Base-by-base conservation (phyloP, 2,329 filamentous ascomycete species). In the Ophioceras dolichostomum region DNA sequence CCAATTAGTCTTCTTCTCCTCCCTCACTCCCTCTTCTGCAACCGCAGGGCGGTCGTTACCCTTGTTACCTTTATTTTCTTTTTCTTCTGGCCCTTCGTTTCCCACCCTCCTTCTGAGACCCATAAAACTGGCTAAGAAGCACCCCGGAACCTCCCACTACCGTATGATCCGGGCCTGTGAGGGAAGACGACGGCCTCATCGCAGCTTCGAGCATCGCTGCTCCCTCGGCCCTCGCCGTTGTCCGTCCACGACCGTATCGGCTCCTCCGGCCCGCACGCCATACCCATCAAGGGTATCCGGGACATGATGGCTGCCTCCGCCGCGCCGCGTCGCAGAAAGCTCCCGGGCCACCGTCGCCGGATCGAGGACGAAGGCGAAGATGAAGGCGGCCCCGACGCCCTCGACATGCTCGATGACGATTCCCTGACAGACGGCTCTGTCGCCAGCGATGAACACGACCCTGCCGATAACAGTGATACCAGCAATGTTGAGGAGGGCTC, bases 341-440 rank as follows among this genome's bases (percentile, higher is more conserved):
- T 75, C 49, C 71, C 81, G 57, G 75, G 76, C 54, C 74, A 74
- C 48, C 73, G 79, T 51, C 76, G 79, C 55, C 73, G 78, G 48
- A 68, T 76, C 46, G 76, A 78, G 57, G 78, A 83, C 50, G 79
- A 83, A 54, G 78, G 70, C 47, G 79, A 83, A 49, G 79, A 83
- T 46, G 78, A 83, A 45, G 70, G 63, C 45, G 68, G 65, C 42
- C 63, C 58, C 36, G 71, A 73, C 41, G 60, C 62, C 37, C 59
- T 68, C 40, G 75, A 79, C 34, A 54, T 47, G 22, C 40, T 72
- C 28, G 75, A 79, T 47, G 76, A 81, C 47, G 76, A 81, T 53
- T 81, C 76, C 36, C 56, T 76, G 47, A 77, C 70, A 45, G 77
- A 81, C 41, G 76, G 71, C 45, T 80, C 77, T 40, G 58, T 74